These are phyloP conservation scores for Phlebiopsis gigantea DNA, from an alignment of 768 basidiomycete species.

Conservation along the genomic window DNA sequence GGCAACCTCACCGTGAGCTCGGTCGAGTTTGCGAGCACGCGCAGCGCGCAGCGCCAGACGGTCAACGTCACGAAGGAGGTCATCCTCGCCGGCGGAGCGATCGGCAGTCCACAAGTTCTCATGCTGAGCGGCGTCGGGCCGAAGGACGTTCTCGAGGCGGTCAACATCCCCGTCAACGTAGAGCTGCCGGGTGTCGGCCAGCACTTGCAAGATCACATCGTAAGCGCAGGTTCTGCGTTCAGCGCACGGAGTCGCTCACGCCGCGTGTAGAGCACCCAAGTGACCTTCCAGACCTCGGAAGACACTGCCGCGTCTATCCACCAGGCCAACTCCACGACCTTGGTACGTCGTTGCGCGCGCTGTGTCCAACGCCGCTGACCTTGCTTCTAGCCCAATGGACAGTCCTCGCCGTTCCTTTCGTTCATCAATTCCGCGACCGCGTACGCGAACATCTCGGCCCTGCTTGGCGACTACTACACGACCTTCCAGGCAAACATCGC, in stretches of 20 bases:
- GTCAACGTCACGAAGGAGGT: slow-evolving; percentile 60
- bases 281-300: slow-evolving; percentile 33
- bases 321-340: slow-evolving; percentile 20
- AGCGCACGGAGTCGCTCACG: neutral
- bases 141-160: slow-evolving; percentile 40
- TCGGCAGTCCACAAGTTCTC: slow-evolving; percentile 51
- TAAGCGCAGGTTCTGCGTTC: slow-evolving; percentile 3
- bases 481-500: slow-evolving; percentile 30
- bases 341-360: slow-evolving; percentile 11
- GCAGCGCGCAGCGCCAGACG: slow-evolving; percentile 29
- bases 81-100: slow-evolving; percentile 42
- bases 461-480: slow-evolving; percentile 35
- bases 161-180: slow-evolving; percentile 38
- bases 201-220: slow-evolving; percentile 53
- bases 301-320: slow-evolving; percentile 33
- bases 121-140: slow-evolving; percentile 58
- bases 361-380: neutral
- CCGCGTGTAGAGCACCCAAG: slow-evolving; percentile 28
- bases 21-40: slow-evolving; percentile 42
- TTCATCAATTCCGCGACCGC: slow-evolving; percentile 62
- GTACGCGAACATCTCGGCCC: slow-evolving; percentile 47
- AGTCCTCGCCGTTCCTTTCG: slow-evolving; percentile 36
- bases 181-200: slow-evolving; percentile 58
- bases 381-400: slow-evolving; percentile 16
- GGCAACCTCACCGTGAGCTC: slow-evolving; percentile 36